These are phyloP conservation scores for Ceratobasidium papillatum DNA, from an alignment of 1,284 basidiomycete species.

Conservation along the genomic window DNA sequence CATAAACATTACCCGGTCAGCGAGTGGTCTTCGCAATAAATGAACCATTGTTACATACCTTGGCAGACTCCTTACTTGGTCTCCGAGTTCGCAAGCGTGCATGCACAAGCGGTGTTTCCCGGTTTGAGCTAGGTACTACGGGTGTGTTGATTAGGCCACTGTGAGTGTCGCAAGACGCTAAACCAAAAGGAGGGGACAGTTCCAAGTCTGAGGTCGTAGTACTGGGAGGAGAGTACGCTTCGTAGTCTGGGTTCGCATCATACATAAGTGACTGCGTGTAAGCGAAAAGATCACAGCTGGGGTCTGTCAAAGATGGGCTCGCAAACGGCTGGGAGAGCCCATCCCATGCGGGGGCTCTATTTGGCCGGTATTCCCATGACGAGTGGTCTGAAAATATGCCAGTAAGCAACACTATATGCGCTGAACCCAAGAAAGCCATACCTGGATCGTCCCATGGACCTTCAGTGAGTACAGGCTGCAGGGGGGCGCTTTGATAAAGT, in stretches of 20 bases:
- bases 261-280: not conserved
- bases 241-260: constrained; percentile 16
- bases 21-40: not conserved
- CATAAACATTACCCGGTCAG: not conserved
- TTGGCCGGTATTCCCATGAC: not conserved
- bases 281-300: constrained; percentile 5
- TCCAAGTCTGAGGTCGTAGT: constrained; percentile 30
- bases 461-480: not conserved
- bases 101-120: constrained; percentile 9
- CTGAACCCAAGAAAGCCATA: not conserved
- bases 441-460: constrained; percentile 7
- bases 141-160: constrained; percentile 15
- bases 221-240: constrained; percentile 33
- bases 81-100: constrained; percentile 15
- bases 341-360: constrained; percentile 1
- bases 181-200: constrained; percentile 1
- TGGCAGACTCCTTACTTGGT: constrained; percentile 30
- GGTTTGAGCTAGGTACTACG: constrained; percentile 33
- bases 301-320: not conserved
- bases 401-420: not conserved
- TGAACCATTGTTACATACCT: constrained; percentile 8
- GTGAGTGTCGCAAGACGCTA: not conserved
- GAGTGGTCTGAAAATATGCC: constrained; percentile 10
- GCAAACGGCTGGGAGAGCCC: not conserved
- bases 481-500: not conserved